Evolutionary conservation across 2,329 filamentous ascomycete genomes (phyloP), one percentile per base, ranked within the genome.

Genomic region (Onygenales sp.): DNA sequence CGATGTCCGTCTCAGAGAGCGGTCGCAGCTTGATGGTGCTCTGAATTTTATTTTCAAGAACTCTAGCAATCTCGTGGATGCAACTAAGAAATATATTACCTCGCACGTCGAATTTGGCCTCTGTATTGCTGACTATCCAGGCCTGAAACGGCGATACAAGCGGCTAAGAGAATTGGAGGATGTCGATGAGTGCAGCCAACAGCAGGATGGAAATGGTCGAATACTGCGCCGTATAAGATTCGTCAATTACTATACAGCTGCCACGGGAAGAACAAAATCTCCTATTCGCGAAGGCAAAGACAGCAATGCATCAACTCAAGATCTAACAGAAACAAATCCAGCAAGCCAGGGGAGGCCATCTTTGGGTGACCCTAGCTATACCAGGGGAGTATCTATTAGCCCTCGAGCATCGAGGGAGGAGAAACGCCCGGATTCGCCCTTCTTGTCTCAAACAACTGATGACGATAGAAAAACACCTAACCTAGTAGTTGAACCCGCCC

Each of bases 161-260:
- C 79, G 72, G 43, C 72, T 95, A 31, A 79, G 87, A 52, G 80
- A 78, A 1, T 72, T 95, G 8, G 89, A 95, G 64, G 84, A 87
- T 63, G 73, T 83, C 4, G 79, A 87, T 54, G 82, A 85, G 58
- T 61, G 78, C 1, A 68, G 64, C 59, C 43, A 68, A 51, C 53
- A 60, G 63, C 55, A 65, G 53, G 59, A 64, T 59, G 36, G 64
- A 55, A 39, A 64, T 63, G 60, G 66, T 59, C n/a, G 61, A 56
- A 21, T 58, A 59, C 50, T 61, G 50, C 46, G 63, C 57, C 58
- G 85, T 51, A 80, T 93, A 9, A 79, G 89, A 13, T 95, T 95
- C 62, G 77, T 89, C 54, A 95, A 95, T 65, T 95, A 95, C 66
- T 95, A 92, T 65, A 95, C 90, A 1, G 80, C 87, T n/a, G 90